These are phyloP conservation scores for Avena insularis DNA, from an alignment of 176 grass and related monocot species.

Conservation along the genomic window DNA sequence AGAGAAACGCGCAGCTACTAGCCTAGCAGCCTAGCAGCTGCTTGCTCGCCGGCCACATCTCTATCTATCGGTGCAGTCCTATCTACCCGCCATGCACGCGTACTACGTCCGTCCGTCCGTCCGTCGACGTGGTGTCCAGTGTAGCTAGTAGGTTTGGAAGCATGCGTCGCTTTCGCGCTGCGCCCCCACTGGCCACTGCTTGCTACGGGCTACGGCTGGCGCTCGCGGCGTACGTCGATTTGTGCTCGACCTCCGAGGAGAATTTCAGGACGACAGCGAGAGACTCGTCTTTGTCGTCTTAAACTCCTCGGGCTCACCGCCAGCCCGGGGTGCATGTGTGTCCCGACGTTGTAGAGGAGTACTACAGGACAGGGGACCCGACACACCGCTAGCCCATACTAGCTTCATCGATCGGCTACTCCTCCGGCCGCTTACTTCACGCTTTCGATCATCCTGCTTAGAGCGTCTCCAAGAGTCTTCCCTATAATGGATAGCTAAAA, in stretches of 20 bases:
- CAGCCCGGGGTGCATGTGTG: neutral
- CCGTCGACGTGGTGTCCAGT: neutral
- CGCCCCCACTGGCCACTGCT: neutral
- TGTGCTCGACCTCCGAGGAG: conserved; percentile 15
- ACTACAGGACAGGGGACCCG: neutral
- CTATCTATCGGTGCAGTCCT: too few relatives aligned
- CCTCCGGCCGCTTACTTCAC: too few relatives aligned
- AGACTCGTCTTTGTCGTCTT: neutral
- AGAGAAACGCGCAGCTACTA: neutral
- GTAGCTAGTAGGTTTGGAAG: neutral
- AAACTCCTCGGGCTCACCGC: conserved; percentile 8
- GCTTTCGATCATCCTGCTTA: too few relatives aligned
- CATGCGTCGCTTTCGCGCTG: conserved; percentile 22
- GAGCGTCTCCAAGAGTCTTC: too few relatives aligned
- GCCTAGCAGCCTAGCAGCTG: neutral
- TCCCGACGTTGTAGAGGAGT: neutral
- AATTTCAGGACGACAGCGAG: neutral
- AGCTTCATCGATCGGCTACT: too few relatives aligned
- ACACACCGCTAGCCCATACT: too few relatives aligned
- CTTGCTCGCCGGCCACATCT: neutral
- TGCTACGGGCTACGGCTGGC: neutral
- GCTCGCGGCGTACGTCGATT: neutral
- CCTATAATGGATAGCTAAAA: too few relatives aligned
- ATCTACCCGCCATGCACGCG: neutral
- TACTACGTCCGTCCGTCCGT: neutral